A percentile compares a stretch with the other conserved stretches of the same genome.
These are phyloP conservation scores for Coemansia sp. DNA, from an alignment of 192 early-diverging fungal genomes.

Conservation along the genomic window DNA sequence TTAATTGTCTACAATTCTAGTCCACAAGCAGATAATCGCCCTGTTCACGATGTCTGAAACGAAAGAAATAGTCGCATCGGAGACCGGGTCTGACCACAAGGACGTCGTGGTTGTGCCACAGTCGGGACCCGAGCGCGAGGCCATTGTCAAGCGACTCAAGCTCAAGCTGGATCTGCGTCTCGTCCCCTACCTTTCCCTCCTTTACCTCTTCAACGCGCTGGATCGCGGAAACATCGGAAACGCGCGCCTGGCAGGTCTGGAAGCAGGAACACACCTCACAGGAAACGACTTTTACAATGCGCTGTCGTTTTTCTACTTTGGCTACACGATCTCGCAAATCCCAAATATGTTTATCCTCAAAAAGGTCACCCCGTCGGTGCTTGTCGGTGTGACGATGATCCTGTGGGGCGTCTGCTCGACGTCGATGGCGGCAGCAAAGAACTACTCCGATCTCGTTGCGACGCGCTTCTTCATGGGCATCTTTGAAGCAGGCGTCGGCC, in stretches of 20 bases:
- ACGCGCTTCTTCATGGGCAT: constrained; percentile 58
- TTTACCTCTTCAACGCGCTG: constrained; percentile 69
- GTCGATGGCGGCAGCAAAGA: constrained; percentile 58
- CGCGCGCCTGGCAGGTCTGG: constrained; percentile 58
- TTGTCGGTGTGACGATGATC: constrained; percentile 66
- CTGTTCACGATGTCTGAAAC: constrained; percentile 1
- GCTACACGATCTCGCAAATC: constrained; percentile 73
- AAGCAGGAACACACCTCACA: constrained; percentile 48
- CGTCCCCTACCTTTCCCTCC: constrained; percentile 60
- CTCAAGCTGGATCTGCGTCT: constrained; percentile 61
- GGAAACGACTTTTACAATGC: constrained; percentile 54
- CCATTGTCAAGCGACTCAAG: constrained; percentile 47
- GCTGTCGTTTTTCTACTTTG: constrained; percentile 55
- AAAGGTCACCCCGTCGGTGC: constrained; percentile 57
- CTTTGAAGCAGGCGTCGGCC: constrained; percentile 69
- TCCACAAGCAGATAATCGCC: no score
- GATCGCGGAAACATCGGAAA: constrained; percentile 77
- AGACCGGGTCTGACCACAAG: not conserved
- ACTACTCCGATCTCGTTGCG: constrained; percentile 25
- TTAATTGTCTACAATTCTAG: not conserved
- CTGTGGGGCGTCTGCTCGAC: constrained; percentile 70
- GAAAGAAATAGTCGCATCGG: not conserved
- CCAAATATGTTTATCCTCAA: constrained; percentile 77
- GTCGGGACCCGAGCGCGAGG: constrained; percentile 44
- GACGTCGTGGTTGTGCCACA: constrained; percentile 26